Base-by-base conservation (phyloP, 345 rosid species). In the Citrus glauca region DNA sequence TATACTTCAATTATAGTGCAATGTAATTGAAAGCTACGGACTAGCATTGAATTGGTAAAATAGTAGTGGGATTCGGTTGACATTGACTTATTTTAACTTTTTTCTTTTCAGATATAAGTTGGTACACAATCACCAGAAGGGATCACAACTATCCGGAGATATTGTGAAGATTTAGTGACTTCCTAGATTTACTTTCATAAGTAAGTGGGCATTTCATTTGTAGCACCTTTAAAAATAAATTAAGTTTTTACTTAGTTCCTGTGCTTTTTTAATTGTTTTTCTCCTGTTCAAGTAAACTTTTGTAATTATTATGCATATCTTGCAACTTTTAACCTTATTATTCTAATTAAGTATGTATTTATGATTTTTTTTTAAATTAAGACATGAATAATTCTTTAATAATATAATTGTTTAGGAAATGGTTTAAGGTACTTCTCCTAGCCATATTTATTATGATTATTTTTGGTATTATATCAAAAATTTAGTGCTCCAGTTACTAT, bases 111-210 rank as follows among this genome's bases (percentile, higher is more conserved):
- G 45, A 40, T 40, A 9, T 9, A 88, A 88, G 86, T 92, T 83
- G 98, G 94, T 30, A 69, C 92, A 74, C 98, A 90, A 77, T 94
- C 98, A 42, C 98, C 93, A 3, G 92, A 92, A 73, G 97, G 94
- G 61, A 66, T 91, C 81, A 91, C 97, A 63, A 84, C 89, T 19
- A 79, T 74, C 65, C 81, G 84, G 87, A 81, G 70, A 80, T 91
- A 85, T 85, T 89, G 61, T 86, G 89, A 78, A 89, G 98, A 89
- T 96, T 87, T 83, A 32, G 91, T 86, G 95, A 94, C 77, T 96
- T 96, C 84, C 79, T 92, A 84, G 86, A 86, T 75, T 82, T 94
- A 77, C 78, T 81, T 66, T 87, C 91, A 70, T 92, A 95, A 53
- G 99, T 96, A 84, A 89, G 94, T 86, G 62, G 13, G 32, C 45